These are phyloP conservation scores for Mariannaea sp. DNA, from an alignment of 2,329 filamentous ascomycete genomes.

Conservation along the genomic window DNA sequence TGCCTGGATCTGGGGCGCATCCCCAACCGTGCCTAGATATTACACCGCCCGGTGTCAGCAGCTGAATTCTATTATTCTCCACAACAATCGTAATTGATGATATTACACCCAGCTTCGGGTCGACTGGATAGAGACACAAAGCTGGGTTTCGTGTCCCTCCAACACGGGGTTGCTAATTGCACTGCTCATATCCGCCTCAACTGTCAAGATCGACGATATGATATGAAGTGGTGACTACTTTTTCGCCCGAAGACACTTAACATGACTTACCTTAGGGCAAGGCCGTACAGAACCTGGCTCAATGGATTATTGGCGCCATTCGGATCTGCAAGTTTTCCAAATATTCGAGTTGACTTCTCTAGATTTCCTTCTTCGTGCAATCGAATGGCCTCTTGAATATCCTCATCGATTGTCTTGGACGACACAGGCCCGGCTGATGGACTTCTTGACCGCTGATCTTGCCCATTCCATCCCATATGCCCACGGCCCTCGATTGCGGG, in stretches of 20 bases:
- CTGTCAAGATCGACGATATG: neutral
- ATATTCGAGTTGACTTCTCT: conserved; percentile 79
- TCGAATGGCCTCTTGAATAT: conserved; percentile 94
- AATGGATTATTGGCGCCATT: conserved; percentile 87
- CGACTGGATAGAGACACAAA: neutral
- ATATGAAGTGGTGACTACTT: too few relatives aligned
- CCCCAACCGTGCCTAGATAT: conserved; percentile 85
- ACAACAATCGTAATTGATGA: conserved; percentile 8
- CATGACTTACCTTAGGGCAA: conserved; percentile 75
- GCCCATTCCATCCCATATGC: conserved; percentile 34
- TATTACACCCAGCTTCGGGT: neutral
- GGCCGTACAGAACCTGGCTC: conserved; percentile 93
- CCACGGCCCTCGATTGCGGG: conserved; percentile 41
- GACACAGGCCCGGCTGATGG: conserved; percentile 44
- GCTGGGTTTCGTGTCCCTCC: neutral
- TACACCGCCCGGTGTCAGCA: conserved; percentile 23
- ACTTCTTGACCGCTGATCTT: conserved; percentile 26
- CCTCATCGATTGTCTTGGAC: conserved; percentile 62
- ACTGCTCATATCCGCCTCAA: neutral
- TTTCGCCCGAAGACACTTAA: neutral
- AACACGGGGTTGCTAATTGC: neutral
- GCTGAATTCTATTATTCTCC: conserved; percentile 7
- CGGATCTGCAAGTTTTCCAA: conserved; percentile 81
- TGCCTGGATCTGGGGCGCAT: conserved; percentile 70
- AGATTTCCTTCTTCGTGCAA: conserved; percentile 87